Conservation (phyloP, 2,329 filamentous ascomycete species). For the Aphanocladium album region DNA sequence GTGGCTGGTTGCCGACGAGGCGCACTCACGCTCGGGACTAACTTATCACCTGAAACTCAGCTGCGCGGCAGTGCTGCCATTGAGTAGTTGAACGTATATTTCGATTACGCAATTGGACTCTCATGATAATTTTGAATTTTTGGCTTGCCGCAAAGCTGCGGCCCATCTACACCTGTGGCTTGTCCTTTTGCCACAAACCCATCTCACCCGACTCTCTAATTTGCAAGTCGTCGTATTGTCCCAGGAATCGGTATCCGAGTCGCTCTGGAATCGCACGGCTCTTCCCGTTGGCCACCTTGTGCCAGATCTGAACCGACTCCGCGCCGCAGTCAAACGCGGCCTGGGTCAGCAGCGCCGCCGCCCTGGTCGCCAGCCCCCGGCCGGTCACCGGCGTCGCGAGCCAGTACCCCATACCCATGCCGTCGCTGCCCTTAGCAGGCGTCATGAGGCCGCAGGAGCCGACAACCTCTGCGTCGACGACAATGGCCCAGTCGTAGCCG, state of each 20-base stretch:
- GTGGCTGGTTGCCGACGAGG: too few species aligned
- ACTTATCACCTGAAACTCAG: too few species aligned
- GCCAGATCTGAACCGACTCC: conserved; percentile 15
- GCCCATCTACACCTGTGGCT: background rate
- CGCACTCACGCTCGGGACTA: too few species aligned
- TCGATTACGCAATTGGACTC: too few species aligned
- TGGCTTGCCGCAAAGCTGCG: background rate
- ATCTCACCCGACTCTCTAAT: background rate
- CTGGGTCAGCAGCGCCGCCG: conserved; percentile 13
- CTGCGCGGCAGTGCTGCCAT: too few species aligned
- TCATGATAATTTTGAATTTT: too few species aligned
- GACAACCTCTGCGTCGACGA: conserved; percentile 2
- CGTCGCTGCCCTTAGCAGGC: background rate
- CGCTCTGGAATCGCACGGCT: conserved; percentile 14
- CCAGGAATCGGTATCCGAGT: conserved; percentile 13
- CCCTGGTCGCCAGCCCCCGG: conserved; percentile 16
- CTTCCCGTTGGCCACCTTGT: conserved; percentile 13
- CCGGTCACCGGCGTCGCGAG: conserved; percentile 16
- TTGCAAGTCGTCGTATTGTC: background rate
- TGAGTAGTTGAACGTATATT: too few species aligned
- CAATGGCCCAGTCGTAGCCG: conserved; percentile 16
- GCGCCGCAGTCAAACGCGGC: conserved; percentile 16
- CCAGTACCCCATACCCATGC: conserved; percentile 19
- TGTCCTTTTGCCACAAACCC: conserved; percentile 3
- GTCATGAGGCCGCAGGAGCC: conserved; percentile 17